Evolutionary conservation across 2,329 filamentous ascomycete species (phyloP).

Genomic region (Ophiostoma perfectum): DNA sequence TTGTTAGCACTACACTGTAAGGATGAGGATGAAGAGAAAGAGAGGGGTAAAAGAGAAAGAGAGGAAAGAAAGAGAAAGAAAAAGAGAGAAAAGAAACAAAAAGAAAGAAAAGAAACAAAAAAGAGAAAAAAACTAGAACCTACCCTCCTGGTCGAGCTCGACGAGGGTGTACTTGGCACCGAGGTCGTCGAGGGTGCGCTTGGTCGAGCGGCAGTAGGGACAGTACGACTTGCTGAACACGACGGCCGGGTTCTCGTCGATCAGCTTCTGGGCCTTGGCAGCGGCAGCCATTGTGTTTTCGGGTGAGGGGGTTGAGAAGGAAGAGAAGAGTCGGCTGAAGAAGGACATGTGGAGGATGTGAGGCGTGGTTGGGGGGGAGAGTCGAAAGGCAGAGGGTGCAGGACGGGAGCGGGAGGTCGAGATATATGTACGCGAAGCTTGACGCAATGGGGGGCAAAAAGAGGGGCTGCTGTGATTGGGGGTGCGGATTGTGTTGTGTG

Average conservation of each 20-base stretch:
- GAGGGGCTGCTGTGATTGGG: constrained; percentile 18
- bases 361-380: constrained; percentile 24
- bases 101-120: no score
- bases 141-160: constrained; percentile 82
- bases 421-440: constrained; percentile 19
- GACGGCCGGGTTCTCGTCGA: constrained; percentile 82
- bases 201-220: constrained; percentile 81
- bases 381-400: neutral
- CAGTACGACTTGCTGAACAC: constrained; percentile 98
- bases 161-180: constrained; percentile 62
- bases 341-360: constrained; percentile 48
- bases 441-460: constrained; percentile 22
- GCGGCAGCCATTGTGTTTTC: constrained; percentile 69
- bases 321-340: constrained; percentile 65
- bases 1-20: neutral
- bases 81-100: neutral
- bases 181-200: constrained; percentile 63
- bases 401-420: neutral
- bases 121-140: constrained; percentile 37
- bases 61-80: no score
- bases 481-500: neutral
- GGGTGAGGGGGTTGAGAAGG: constrained; percentile 41
- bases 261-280: constrained; percentile 80
- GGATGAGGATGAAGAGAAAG: no score
- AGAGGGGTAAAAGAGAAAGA: no score